A percentile compares a stretch with the other conserved stretches of the same genome.
Conservation (phyloP, 2,329 filamentous ascomycete genomes). For the Sporothrix inflata region DNA sequence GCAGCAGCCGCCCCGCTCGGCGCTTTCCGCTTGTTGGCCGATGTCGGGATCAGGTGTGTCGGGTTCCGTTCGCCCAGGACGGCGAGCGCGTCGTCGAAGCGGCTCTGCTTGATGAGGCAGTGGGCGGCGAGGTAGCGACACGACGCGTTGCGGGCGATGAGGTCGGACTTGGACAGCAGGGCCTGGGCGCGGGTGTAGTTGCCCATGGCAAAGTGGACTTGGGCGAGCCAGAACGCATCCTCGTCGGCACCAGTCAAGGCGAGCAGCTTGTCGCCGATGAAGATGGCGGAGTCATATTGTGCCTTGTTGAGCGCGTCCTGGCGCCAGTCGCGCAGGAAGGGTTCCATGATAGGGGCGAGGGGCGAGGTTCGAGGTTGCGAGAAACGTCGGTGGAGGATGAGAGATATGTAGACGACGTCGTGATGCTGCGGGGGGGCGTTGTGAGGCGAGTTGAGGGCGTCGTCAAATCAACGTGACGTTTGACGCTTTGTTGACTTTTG, state of each 20-base stretch:
- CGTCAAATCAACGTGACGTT: neutral
- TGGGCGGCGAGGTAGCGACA: constrained; percentile 93
- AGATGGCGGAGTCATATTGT: constrained; percentile 95
- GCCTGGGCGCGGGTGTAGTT: constrained; percentile 92
- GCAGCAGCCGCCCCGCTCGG: constrained; percentile 40
- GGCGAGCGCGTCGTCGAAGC: constrained; percentile 84
- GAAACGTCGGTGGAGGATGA: neutral
- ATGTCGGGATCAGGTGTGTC: constrained; percentile 77
- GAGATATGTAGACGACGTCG: neutral
- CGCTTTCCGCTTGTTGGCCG: constrained; percentile 68
- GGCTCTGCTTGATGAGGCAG: constrained; percentile 89
- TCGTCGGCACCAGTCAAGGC: constrained; percentile 91
- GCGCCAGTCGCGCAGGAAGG: constrained; percentile 89
- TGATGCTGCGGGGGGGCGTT: neutral
- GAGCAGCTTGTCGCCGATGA: constrained; percentile 94
- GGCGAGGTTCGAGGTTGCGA: too few species aligned
- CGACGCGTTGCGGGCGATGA: constrained; percentile 78
- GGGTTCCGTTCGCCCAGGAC: constrained; percentile 92
- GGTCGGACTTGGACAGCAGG: constrained; percentile 81
- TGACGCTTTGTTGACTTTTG: constrained; percentile 25
- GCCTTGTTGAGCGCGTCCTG: constrained; percentile 95
- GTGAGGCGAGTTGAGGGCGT: neutral
- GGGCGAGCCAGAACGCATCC: constrained; percentile 97
- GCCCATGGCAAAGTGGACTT: constrained; percentile 92
- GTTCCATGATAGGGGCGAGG: constrained; percentile 67